Evolutionary conservation across 2,329 filamentous ascomycete species (phyloP).

Genomic region (Penicillium sp.): DNA sequence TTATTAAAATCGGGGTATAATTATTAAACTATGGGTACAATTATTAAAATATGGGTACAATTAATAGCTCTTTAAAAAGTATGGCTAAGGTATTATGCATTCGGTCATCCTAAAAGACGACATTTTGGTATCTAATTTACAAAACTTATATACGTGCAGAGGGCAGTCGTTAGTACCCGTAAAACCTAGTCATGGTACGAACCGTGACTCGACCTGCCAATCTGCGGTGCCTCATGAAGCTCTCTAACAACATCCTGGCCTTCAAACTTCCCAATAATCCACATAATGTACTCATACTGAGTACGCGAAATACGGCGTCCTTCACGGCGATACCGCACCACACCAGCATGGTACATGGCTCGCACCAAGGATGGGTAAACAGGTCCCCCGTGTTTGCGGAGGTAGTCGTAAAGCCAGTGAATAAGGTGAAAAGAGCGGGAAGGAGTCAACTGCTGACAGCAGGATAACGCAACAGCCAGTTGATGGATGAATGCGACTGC

Average conservation of each 20-base stretch:
- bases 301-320: slow-evolving; percentile 33
- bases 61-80: no score
- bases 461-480: slow-evolving; percentile 47
- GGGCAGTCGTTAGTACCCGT: neutral
- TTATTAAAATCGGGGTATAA: no score
- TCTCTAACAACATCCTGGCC: slow-evolving; percentile 40
- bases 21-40: no score
- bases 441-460: slow-evolving; percentile 35
- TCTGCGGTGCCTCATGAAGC: slow-evolving; percentile 21
- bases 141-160: neutral
- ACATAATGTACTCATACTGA: slow-evolving; percentile 46
- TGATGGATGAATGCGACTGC: slow-evolving; percentile 47
- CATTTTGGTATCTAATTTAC: slow-evolving; percentile 12
- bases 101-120: neutral
- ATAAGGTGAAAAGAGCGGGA: slow-evolving; percentile 48
- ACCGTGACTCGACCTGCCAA: slow-evolving; percentile 8
- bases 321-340: slow-evolving; percentile 45
- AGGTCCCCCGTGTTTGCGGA: slow-evolving; percentile 44
- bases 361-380: slow-evolving; percentile 46
- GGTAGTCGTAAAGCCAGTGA: slow-evolving; percentile 48
- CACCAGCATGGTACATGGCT: slow-evolving; percentile 52
- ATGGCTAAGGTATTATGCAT: neutral
- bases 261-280: slow-evolving; percentile 45
- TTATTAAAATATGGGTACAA: no score
- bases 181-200: neutral